These are phyloP conservation scores for Chondrostereum purpureum DNA, from an alignment of 1,284 basidiomycete genomes.

Conservation along the genomic window DNA sequence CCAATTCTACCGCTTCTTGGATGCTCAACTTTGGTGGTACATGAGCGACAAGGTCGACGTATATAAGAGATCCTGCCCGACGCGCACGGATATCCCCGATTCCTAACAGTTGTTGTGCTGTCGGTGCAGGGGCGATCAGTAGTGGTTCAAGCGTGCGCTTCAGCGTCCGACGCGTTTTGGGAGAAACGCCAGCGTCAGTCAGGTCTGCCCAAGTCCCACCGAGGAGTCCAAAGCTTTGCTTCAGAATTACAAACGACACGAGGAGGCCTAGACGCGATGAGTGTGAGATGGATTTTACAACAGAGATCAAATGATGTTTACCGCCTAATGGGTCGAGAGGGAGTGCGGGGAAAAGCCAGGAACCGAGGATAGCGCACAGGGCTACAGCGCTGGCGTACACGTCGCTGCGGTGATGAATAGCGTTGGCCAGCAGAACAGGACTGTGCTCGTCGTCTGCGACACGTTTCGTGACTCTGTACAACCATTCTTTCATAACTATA, in stretches of 20 bases:
- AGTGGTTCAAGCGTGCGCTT: constrained; percentile 49
- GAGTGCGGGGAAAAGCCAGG: constrained; percentile 76
- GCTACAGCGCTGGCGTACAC: constrained; percentile 87
- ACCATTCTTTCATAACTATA: constrained; percentile 85
- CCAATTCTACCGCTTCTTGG: constrained; percentile 49
- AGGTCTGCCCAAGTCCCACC: constrained; percentile 75
- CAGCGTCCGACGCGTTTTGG: constrained; percentile 46
- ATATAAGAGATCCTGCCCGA: constrained; percentile 69
- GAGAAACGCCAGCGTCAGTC: constrained; percentile 78
- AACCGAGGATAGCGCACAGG: constrained; percentile 84
- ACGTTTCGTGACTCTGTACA: constrained; percentile 81
- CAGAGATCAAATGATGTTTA: constrained; percentile 24
- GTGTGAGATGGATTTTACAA: background rate
- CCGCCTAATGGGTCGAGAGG: constrained; percentile 94
- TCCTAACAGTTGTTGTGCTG: constrained; percentile 13
- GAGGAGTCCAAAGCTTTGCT: constrained; percentile 74
- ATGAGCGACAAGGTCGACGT: constrained; percentile 67
- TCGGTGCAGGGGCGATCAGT: constrained; percentile 25
- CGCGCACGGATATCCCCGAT: constrained; percentile 69
- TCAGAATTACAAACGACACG: constrained; percentile 85
- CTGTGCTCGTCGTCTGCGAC: constrained; percentile 89
- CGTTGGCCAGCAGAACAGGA: constrained; percentile 88
- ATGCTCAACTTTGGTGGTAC: constrained; percentile 62
- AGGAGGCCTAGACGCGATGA: constrained; percentile 53
- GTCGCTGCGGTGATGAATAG: constrained; percentile 91